These are phyloP conservation scores for Cordia subcordata DNA, from an alignment of 257 asterid species.

Conservation along the genomic window DNA sequence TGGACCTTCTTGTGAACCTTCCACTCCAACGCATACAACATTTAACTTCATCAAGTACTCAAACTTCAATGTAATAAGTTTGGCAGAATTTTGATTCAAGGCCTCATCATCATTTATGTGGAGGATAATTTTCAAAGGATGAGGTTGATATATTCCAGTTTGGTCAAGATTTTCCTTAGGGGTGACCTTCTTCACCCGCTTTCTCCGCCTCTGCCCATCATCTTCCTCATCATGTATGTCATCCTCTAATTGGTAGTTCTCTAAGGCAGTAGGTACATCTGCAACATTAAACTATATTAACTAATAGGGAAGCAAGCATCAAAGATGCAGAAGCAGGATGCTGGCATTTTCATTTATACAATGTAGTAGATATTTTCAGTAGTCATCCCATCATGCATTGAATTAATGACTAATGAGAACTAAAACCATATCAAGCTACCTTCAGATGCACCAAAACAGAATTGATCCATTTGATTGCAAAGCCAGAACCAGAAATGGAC, in stretches of 20 bases:
- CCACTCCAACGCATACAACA: conserved; percentile 79
- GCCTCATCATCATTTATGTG: conserved; percentile 63
- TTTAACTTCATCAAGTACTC: conserved; percentile 75
- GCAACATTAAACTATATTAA: conserved; percentile 10
- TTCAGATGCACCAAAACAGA: no score
- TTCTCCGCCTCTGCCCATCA: conserved; percentile 92
- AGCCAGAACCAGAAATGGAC: background rate
- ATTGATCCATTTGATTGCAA: no score
- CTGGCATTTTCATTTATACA: background rate
- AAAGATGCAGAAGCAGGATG: conserved; percentile 2
- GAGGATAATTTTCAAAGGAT: conserved; percentile 82
- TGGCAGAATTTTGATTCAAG: conserved; percentile 38
- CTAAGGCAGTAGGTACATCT: conserved; percentile 52
- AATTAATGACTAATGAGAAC: no score
- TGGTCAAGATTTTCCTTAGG: conserved; percentile 82
- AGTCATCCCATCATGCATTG: no score
- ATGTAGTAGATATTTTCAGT: no score
- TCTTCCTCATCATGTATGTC: conserved; percentile 83
- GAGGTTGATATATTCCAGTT: conserved; percentile 77
- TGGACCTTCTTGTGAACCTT: conserved; percentile 64
- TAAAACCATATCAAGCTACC: no score
- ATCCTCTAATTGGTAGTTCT: conserved; percentile 74
- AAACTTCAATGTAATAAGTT: conserved; percentile 72
- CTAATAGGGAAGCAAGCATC: conserved; percentile 9
- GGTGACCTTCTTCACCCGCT: conserved; percentile 82